Conservation (phyloP, 106 monocot genomes). For the Allium sativum region DNA sequence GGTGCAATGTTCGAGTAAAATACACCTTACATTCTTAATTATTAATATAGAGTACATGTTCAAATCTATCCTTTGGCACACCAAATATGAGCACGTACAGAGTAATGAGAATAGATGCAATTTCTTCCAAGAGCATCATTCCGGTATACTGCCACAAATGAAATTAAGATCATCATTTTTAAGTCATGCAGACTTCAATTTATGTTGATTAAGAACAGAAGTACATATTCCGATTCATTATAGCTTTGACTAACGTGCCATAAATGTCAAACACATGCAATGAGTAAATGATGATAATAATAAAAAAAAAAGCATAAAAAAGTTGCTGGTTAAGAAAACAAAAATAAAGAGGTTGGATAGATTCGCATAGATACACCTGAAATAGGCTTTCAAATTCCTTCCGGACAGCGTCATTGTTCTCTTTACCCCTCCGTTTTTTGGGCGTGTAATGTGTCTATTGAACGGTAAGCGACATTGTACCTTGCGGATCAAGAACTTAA, state of each 20-base stretch:
- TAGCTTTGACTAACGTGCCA: no score
- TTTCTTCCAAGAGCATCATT: slow-evolving; percentile 92
- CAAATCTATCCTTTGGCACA: slow-evolving; percentile 62
- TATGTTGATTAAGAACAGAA: no score
- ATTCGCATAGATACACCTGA: slow-evolving; percentile 38
- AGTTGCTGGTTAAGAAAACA: neutral
- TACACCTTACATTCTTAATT: neutral
- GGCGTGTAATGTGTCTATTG: slow-evolving; percentile 94
- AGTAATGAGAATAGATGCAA: slow-evolving; percentile 84
- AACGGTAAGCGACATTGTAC: slow-evolving; percentile 72
- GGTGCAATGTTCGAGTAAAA: neutral
- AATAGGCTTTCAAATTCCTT: slow-evolving; percentile 88
- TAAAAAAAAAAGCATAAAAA: neutral
- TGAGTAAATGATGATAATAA: no score
- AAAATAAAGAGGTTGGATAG: no score
- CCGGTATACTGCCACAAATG: slow-evolving; percentile 68
- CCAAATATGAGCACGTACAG: slow-evolving; percentile 86
- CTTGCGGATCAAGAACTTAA: slow-evolving; percentile 77
- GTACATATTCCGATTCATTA: no score
- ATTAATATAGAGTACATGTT: neutral
- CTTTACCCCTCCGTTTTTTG: slow-evolving; percentile 90
- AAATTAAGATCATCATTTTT: no score
- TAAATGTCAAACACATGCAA: no score
- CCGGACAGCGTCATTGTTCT: slow-evolving; percentile 65
- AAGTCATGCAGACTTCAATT: no score